These are phyloP conservation scores for Candida verbasci DNA, from an alignment of 805 yeast genomes.

Conservation along the genomic window DNA sequence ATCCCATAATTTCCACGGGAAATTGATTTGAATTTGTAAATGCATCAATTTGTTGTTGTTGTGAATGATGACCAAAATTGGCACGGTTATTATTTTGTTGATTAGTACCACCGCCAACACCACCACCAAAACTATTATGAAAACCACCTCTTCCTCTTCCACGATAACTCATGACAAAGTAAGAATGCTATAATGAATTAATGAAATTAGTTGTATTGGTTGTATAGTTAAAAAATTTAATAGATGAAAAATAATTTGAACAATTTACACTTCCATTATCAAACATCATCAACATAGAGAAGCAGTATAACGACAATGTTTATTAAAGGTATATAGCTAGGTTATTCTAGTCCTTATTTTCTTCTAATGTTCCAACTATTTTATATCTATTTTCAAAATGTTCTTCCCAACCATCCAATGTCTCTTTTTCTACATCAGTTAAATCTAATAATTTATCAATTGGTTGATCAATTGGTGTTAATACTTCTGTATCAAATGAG, in stretches of 20 bases:
- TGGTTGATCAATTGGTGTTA: conserved; percentile 71
- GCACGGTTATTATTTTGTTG: no score
- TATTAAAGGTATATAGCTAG: no score
- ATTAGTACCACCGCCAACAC: conserved; percentile 14
- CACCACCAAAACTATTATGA: conserved; percentile 6
- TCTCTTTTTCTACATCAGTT: conserved; percentile 52
- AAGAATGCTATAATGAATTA: background rate
- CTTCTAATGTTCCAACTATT: conserved; percentile 63
- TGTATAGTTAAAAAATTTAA: no score
- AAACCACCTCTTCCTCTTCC: conserved; percentile 33
- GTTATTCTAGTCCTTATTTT: conserved; percentile 9
- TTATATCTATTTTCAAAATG: conserved; percentile 81
- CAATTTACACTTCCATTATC: background rate
- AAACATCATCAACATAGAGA: background rate
- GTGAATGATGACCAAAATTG: conserved; percentile 7
- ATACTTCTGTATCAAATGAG: conserved; percentile 66
- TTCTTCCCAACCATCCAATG: conserved; percentile 80
- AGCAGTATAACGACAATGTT: no score
- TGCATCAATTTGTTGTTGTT: conserved; percentile 21
- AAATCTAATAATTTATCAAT: conserved; percentile 69
- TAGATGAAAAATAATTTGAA: conserved; percentile 2
- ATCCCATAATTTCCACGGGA: conserved; percentile 63
- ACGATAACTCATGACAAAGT: conserved; percentile 28
- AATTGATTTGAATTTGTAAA: conserved; percentile 32
- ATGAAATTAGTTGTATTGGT: no score